These are phyloP conservation scores for Yarrowia sp. DNA, from an alignment of 805 yeast genomes.

Conservation along the genomic window DNA sequence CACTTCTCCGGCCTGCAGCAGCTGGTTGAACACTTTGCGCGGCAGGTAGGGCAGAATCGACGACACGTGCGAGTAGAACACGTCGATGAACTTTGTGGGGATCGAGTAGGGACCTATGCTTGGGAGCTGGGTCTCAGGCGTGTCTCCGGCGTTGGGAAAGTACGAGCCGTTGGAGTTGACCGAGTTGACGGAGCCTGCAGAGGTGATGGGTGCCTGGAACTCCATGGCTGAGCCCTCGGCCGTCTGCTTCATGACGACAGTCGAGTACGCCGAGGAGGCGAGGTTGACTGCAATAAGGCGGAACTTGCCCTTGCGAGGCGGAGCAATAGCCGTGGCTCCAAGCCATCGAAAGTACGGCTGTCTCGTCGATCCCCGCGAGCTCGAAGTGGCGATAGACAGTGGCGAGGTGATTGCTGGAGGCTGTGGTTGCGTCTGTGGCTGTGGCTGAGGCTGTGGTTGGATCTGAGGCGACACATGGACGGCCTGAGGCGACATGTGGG, in stretches of 20 bases:
- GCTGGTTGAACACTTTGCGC: constrained; percentile 31
- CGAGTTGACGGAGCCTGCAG: constrained; percentile 13
- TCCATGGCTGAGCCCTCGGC: constrained; percentile 10
- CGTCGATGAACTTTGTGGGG: constrained; percentile 17
- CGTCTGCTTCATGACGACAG: constrained; percentile 17
- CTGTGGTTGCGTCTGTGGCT: background rate
- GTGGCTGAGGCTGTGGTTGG: background rate
- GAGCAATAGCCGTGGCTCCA: constrained; percentile 38
- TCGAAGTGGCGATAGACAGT: background rate
- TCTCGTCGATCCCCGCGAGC: constrained; percentile 26
- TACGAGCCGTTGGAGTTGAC: constrained; percentile 10
- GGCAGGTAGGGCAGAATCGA: constrained; percentile 34
- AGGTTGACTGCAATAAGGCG: constrained; percentile 36
- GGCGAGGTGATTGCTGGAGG: background rate
- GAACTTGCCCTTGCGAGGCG: constrained; percentile 34
- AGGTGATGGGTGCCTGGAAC: constrained; percentile 6
- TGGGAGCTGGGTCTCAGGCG: constrained; percentile 3
- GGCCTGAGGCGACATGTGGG: background rate
- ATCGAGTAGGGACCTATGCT: constrained; percentile 13
- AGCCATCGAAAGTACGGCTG: constrained; percentile 38
- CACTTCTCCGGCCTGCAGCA: constrained; percentile 31
- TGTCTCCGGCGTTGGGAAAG: background rate
- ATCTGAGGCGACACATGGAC: background rate
- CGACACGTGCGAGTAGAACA: constrained; percentile 31
- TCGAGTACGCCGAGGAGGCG: constrained; percentile 14